Evolutionary conservation across 2,329 filamentous ascomycete species (phyloP).

Genomic region (Fusarium burgessii): DNA sequence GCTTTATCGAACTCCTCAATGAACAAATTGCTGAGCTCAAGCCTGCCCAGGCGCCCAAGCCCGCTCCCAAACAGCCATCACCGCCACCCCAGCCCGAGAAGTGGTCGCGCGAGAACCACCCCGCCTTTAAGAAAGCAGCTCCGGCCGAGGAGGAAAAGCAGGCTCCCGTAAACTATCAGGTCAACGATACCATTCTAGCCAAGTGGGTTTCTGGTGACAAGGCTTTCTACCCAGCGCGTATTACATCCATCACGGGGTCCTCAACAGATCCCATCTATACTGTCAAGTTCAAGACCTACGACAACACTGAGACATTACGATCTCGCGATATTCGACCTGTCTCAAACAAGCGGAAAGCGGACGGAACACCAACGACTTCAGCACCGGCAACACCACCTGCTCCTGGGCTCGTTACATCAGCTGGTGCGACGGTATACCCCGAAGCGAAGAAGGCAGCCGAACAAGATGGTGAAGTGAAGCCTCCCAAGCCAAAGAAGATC

Average conservation of each 20-base stretch:
- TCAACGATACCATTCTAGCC: constrained; percentile 91
- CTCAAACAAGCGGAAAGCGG: constrained; percentile 86
- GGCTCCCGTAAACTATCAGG: constrained; percentile 73
- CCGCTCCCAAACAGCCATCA: constrained; percentile 58
- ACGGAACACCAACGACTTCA: constrained; percentile 71
- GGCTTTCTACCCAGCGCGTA: constrained; percentile 89
- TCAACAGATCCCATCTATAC: constrained; percentile 92
- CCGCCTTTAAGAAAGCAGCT: constrained; percentile 73
- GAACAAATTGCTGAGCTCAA: constrained; percentile 85
- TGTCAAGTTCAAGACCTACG: constrained; percentile 94
- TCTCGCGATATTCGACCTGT: constrained; percentile 87
- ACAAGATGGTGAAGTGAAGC: constrained; percentile 75
- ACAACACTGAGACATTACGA: constrained; percentile 83
- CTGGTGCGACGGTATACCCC: constrained; percentile 68
- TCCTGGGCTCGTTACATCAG: constrained; percentile 63
- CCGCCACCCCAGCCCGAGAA: constrained; percentile 73
- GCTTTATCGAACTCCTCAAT: constrained; percentile 83
- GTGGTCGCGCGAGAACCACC: constrained; percentile 85
- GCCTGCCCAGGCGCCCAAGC: constrained; percentile 60
- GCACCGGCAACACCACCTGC: constrained; percentile 54
- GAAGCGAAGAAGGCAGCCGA: constrained; percentile 72
- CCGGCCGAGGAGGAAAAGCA: constrained; percentile 63
- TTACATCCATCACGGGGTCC: constrained; percentile 93
- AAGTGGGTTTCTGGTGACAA: constrained; percentile 93
- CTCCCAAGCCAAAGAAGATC: constrained; percentile 86